Conservation (phyloP, 1,284 basidiomycete genomes). For the Mycosarcoma mackinlayi region DNA sequence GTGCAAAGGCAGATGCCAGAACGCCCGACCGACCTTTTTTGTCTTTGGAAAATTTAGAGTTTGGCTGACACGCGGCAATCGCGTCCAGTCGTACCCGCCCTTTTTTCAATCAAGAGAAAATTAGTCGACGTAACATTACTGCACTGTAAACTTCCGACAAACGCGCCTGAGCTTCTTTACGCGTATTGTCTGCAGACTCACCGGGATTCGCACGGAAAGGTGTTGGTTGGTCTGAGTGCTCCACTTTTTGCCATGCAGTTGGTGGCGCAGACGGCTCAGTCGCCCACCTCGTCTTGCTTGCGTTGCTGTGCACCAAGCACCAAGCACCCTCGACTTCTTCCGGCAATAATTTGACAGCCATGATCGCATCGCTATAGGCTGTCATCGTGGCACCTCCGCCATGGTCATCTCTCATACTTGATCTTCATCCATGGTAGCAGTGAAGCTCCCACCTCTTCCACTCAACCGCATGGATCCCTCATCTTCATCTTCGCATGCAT, state of each 20-base stretch:
- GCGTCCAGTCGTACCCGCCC: no score
- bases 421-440: constrained; percentile 4
- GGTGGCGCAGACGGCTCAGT: not conserved
- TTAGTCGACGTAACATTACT: not conserved
- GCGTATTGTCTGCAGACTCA: not conserved
- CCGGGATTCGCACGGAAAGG: not conserved
- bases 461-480: constrained; percentile 13
- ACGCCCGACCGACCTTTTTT: no score
- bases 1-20: no score
- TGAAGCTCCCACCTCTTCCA: constrained; percentile 1
- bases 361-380: not conserved
- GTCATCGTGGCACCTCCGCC: not conserved
- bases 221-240: not conserved
- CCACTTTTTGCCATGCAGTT: not conserved
- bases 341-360: no score
- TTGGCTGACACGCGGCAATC: no score
- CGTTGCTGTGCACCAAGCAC: not conserved
- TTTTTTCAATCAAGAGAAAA: no score
- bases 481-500: constrained; percentile 8
- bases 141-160: no score
- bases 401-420: not conserved
- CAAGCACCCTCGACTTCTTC: no score
- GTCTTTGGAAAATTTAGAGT: no score
- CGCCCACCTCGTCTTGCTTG: no score
- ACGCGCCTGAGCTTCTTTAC: constrained; percentile 3